Percentiles rank a stretch among this genome's conserved stretches.
Evolutionary conservation across 2,329 filamentous ascomycete genomes (phyloP).

Genomic region (Aspergillus ibericus): DNA sequence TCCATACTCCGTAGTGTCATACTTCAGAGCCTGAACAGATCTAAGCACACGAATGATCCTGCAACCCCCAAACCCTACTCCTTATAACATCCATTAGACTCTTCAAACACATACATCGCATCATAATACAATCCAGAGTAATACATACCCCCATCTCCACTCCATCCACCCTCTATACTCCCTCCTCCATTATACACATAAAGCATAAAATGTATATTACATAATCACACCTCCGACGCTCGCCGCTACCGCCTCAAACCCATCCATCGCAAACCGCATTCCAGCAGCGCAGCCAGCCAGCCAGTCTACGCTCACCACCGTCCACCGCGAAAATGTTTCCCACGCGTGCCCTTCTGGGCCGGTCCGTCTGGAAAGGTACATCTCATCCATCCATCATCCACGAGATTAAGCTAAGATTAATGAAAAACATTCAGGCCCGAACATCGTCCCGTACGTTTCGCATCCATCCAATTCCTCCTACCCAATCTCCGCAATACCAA

Average conservation of each 20-base stretch:
- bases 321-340: constrained; percentile 60
- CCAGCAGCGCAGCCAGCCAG: constrained; percentile 6
- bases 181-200: no score
- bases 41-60: no score
- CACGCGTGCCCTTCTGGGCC: constrained; percentile 66
- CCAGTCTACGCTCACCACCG: constrained; percentile 23
- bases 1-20: no score
- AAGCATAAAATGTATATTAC: no score
- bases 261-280: constrained; percentile 16
- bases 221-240: background rate
- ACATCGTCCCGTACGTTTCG: constrained; percentile 68
- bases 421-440: constrained; percentile 56
- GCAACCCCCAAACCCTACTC: no score
- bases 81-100: no score
- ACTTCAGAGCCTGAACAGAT: no score
- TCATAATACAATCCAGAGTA: no score
- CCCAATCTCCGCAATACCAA: constrained; percentile 4
- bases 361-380: constrained; percentile 85
- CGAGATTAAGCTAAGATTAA: no score
- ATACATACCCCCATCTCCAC: no score
- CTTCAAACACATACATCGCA: no score
- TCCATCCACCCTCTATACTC: no score
- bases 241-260: background rate
- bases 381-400: background rate
- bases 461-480: background rate